Base-by-base conservation (phyloP, 345 rosid species). In the Gossypium ekmanianum region DNA sequence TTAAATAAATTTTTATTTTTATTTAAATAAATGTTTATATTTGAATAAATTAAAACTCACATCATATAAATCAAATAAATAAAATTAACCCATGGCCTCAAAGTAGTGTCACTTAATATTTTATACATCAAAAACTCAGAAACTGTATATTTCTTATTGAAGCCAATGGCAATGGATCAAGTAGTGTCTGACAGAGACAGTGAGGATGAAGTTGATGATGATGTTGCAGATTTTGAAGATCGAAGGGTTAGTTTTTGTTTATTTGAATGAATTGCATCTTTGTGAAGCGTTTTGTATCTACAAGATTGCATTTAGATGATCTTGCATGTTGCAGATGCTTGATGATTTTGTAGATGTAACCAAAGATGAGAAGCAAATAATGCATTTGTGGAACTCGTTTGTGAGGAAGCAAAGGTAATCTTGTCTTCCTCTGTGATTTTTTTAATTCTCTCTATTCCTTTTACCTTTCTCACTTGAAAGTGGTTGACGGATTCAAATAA, bases 261-360 rank as follows among this genome's bases (percentile, higher is more conserved):
- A 43, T 20, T 50, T 47, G 27, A 47, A 47, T 48, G 41, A 13
- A 24, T 68, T 68, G 57, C 27, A 24, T 68, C 56, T 24, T 14
- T 11, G 7, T 45, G 71, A 67, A 68, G 18, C 18, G 7, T 26
- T 68, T 47, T 47, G 4, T 17, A 11, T 72, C 20, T 57, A 12
- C 20, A 34, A 45, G 43, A 59, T 61, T 13, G 67, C 56, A 26
- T n/a, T 74, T 43, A 65, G 47, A 12, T 18, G 17, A 50, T 39
- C 14, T 64, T 51, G 54, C 64, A 61, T 72, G 71, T 76, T 85
- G 83, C 90, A 96, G 98, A 88, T 96, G 98, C 98, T 96, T 27
- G 99, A 96, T 81, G 99, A 96, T 87, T 93, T 93, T 64, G 98
- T 92, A 66, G 99, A 96, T 78, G 99, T 93, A 78, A 96, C 98